Evolutionary conservation across 116 monocot genomes (phyloP).

Genomic region (Dioscorea cayenensis): DNA sequence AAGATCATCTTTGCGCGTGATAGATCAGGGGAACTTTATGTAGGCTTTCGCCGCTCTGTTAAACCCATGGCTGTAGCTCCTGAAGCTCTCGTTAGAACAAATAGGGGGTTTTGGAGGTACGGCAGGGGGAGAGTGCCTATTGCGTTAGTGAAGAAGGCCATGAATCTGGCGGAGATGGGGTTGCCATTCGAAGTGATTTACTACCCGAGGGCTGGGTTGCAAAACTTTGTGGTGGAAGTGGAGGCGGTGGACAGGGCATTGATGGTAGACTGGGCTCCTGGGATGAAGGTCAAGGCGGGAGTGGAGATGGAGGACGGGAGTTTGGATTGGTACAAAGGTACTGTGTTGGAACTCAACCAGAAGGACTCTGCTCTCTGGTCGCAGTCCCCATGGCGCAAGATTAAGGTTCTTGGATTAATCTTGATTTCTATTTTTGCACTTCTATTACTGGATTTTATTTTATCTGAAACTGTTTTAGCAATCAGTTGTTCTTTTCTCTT

Average conservation of each 20-base stretch:
- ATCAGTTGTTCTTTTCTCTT: background rate
- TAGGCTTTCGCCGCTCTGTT: constrained; percentile 28
- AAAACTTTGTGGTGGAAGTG: constrained; percentile 35
- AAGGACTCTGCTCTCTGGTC: background rate
- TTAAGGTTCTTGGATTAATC: constrained; percentile 22
- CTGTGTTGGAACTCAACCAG: background rate
- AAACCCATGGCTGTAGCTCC: background rate
- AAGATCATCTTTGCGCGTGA: constrained; percentile 30
- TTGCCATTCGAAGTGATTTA: constrained; percentile 29
- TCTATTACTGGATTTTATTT: background rate
- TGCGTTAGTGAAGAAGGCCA: constrained; percentile 27
- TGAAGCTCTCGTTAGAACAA: background rate
- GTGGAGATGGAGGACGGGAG: constrained; percentile 29
- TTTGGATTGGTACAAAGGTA: constrained; percentile 25
- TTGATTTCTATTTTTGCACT: background rate
- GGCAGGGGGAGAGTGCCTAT: constrained; percentile 21
- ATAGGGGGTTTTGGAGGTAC: constrained; percentile 12
- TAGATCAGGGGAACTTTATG: constrained; percentile 8
- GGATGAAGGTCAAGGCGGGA: constrained; percentile 28
- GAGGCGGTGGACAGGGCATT: constrained; percentile 24
- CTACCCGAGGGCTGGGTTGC: constrained; percentile 25
- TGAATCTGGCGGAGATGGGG: constrained; percentile 14
- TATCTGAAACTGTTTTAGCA: background rate
- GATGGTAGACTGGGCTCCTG: constrained; percentile 16
- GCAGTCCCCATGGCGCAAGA: constrained; percentile 37